phyloP scores from a whole-genome alignment of 139 green algal species.

The Tetradesmus lagerheimii region DNA sequence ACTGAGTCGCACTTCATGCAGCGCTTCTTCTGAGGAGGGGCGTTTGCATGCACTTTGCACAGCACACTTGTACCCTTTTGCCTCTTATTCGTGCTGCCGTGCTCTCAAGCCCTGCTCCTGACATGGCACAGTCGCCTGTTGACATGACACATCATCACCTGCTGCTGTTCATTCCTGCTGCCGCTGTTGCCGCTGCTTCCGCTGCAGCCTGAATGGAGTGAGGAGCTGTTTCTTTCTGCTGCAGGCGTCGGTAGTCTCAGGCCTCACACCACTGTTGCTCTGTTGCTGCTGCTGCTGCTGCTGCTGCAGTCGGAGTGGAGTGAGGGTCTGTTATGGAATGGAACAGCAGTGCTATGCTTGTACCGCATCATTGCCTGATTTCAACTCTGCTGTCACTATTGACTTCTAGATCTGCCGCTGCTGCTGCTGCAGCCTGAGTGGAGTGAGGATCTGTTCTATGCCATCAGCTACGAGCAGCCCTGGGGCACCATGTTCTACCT shows the following conservation, averaged over 20 bases:
- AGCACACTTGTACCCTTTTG: conserved; percentile 5
- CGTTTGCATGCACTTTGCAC: no score
- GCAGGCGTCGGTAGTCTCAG: neutral
- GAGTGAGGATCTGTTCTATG: conserved; percentile 77
- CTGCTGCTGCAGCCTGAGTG: conserved; percentile 47
- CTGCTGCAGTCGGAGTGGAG: conserved; percentile 51
- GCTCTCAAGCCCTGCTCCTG: no score
- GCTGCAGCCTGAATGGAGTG: neutral
- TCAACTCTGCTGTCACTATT: no score
- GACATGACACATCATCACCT: no score
- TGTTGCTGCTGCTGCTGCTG: conserved; percentile 10
- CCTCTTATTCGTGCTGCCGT: neutral
- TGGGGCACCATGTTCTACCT: conserved; percentile 36
- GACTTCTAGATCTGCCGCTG: no score
- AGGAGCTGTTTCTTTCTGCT: conserved; percentile 71
- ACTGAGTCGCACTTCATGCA: no score
- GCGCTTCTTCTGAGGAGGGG: no score
- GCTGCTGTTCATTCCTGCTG: no score
- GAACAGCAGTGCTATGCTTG: no score
- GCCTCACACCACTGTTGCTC: neutral
- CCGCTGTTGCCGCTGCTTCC: neutral
- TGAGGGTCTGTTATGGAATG: conserved; percentile 77
- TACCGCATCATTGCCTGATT: no score
- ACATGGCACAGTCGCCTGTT: no score
- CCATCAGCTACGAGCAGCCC: conserved; percentile 80